phyloP scores from a whole-genome alignment of 805 yeast genomes.

The Priceomyces melissophilus region DNA sequence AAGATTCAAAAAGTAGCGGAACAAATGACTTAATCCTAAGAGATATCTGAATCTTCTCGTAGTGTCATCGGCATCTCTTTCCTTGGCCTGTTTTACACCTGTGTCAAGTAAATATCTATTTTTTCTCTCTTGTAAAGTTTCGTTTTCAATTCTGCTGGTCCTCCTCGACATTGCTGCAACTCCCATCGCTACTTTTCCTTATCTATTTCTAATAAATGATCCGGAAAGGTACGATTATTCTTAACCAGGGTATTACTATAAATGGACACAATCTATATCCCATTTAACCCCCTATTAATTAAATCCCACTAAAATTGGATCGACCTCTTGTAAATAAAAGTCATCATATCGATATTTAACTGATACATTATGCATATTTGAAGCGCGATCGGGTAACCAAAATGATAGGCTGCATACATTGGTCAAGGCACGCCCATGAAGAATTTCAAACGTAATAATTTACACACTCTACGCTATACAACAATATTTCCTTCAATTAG shows the following conservation, averaged over 20 bases:
- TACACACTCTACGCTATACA: slow-evolving; percentile 4
- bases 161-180: slow-evolving; percentile 9
- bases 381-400: slow-evolving; percentile 6
- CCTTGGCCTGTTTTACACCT: slow-evolving; percentile 58
- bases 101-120: slow-evolving; percentile 46
- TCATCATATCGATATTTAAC: no score
- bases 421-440: background rate
- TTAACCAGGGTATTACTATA: no score
- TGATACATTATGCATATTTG: no score
- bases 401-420: background rate
- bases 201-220: background rate
- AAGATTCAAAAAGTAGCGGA: slow-evolving; percentile 81
- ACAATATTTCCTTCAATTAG: slow-evolving; percentile 27
- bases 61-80: slow-evolving; percentile 55
- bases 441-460: background rate
- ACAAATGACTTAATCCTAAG: slow-evolving; percentile 77
- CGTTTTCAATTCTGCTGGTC: slow-evolving; percentile 4
- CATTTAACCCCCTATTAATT: no score
- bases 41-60: slow-evolving; percentile 77
- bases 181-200: background rate
- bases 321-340: no score
- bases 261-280: no score
- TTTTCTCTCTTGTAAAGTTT: slow-evolving; percentile 33
- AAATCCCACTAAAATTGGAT: no score
- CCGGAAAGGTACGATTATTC: background rate